phyloP scores from a whole-genome alignment of 306 rosid species.

The barrel medic (Medicago truncatula) region DNA sequence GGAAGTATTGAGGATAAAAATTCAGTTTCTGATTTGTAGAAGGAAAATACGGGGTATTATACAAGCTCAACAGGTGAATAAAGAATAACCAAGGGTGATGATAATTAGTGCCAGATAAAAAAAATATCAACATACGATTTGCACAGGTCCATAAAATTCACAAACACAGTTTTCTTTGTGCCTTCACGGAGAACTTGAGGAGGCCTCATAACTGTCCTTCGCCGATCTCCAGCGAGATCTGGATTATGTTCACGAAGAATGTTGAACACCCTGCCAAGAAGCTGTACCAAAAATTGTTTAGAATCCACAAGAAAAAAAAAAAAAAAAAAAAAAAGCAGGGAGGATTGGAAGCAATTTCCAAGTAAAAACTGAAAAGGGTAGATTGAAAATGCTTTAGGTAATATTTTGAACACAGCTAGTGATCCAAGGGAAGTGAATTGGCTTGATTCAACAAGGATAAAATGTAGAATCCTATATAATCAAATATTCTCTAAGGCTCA shows the following conservation, averaged over 20 bases:
- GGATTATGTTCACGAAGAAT: constrained; percentile 95
- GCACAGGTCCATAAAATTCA: constrained; percentile 96
- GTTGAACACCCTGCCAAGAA: constrained; percentile 90
- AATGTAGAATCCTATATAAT: constrained; percentile 6
- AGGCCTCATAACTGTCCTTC: constrained; percentile 97
- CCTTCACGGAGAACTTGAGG: constrained; percentile 99
- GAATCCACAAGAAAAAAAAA: neutral
- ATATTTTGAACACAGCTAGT: neutral
- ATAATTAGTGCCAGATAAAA: neutral
- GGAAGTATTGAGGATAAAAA: neutral
- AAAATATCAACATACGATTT: constrained; percentile 60
- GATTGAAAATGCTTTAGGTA: neutral
- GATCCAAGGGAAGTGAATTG: neutral
- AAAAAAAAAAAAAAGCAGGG: neutral
- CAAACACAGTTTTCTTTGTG: constrained; percentile 96
- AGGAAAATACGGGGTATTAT: neutral
- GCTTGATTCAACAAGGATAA: constrained; percentile 10
- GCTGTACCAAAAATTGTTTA: constrained; percentile 55
- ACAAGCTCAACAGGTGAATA: neutral
- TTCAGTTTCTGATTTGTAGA: neutral
- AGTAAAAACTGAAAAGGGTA: neutral
- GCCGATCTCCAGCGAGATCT: constrained; percentile 90
- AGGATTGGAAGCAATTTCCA: neutral
- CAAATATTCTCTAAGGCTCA: neutral
- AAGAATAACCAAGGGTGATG: neutral